Evolutionary conservation across 164 flowering plant genomes (phyloP).

Genomic region (Malania oleifera): DNA sequence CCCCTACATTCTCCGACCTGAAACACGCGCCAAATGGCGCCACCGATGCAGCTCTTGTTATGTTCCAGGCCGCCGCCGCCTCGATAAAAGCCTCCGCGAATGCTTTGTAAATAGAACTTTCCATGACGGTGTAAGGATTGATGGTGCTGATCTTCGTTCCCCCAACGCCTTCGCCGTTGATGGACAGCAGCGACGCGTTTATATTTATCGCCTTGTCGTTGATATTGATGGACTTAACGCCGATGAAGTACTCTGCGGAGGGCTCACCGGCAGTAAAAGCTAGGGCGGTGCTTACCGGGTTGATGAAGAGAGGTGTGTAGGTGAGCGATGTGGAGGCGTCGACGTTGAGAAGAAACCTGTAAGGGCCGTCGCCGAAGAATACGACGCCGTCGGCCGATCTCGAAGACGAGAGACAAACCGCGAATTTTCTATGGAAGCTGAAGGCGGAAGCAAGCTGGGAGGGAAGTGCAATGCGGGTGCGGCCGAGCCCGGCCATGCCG

Average conservation of each 20-base stretch:
- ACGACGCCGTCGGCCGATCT: conserved; percentile 19
- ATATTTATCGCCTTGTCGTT: conserved; percentile 12
- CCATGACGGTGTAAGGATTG: conserved; percentile 24
- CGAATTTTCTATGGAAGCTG: conserved; percentile 22
- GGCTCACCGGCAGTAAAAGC: conserved; percentile 9
- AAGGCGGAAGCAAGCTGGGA: conserved; percentile 23
- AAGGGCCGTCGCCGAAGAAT: conserved; percentile 31
- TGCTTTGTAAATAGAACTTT: conserved; percentile 36
- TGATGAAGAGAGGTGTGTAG: conserved; percentile 22
- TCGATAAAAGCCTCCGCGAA: conserved; percentile 22
- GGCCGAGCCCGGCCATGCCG: conserved; percentile 36
- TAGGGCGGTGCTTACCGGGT: conserved; percentile 20
- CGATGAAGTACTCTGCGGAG: conserved; percentile 33
- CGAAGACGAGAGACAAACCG: conserved; percentile 24
- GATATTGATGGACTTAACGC: conserved; percentile 27
- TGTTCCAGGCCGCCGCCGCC: conserved; percentile 16
- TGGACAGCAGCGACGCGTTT: conserved; percentile 16
- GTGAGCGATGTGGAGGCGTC: conserved; percentile 13
- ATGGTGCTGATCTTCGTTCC: conserved; percentile 32
- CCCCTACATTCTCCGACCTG: conserved; percentile 11
- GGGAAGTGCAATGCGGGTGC: conserved; percentile 20
- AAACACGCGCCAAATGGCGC: conserved; percentile 34
- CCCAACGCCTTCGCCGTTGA: conserved; percentile 21
- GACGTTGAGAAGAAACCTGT: conserved; percentile 14
- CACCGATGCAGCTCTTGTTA: conserved; percentile 24